These are phyloP conservation scores for Perilla frutescens DNA, from an alignment of 257 asterid species.

Conservation along the genomic window DNA sequence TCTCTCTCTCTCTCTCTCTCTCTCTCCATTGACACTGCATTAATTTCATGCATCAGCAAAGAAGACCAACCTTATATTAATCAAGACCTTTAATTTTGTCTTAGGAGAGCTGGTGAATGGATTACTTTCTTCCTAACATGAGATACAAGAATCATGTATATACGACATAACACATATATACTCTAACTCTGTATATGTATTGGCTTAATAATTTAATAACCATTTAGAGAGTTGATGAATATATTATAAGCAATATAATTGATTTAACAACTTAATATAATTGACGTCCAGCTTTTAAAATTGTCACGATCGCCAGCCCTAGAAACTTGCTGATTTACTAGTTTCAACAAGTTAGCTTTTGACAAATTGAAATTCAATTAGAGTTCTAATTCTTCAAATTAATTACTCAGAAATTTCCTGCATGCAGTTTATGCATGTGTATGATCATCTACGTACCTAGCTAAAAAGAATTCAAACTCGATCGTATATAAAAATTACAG, in stretches of 20 bases:
- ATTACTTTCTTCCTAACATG: constrained; percentile 43
- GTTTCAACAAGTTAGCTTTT: too few relatives aligned
- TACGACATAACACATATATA: too few relatives aligned
- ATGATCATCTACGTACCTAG: too few relatives aligned
- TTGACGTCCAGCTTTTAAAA: neutral
- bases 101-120: constrained; percentile 44
- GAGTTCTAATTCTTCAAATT: too few relatives aligned
- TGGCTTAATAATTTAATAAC: neutral
- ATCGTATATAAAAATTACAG: too few relatives aligned
- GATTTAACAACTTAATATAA: neutral
- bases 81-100: constrained; percentile 20
- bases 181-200: neutral
- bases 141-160: constrained; percentile 30
- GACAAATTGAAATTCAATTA: too few relatives aligned
- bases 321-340: too few relatives aligned
- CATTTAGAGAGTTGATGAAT: neutral
- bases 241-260: too few relatives aligned
- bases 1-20: constrained; percentile 72
- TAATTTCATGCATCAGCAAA: constrained; percentile 57
- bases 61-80: constrained; percentile 45
- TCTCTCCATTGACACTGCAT: constrained; percentile 66
- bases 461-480: too few relatives aligned
- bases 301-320: too few relatives aligned
- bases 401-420: too few relatives aligned
- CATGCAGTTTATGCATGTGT: too few relatives aligned